phyloP scores from a whole-genome alignment of 768 basidiomycete genomes.

The Mycena chlorophos region DNA sequence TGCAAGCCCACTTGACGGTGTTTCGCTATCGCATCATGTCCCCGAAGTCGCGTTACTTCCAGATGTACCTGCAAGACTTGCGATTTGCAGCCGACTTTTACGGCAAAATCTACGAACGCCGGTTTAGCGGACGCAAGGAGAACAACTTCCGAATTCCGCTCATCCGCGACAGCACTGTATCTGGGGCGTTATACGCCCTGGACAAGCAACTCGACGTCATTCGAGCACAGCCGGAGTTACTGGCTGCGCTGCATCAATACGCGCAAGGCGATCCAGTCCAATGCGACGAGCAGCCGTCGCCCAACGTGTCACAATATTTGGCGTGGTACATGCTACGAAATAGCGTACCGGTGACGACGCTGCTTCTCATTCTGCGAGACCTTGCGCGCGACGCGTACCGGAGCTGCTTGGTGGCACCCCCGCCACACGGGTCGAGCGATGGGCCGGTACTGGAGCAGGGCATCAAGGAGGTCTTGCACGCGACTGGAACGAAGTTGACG shows the following conservation, averaged over 20 bases:
- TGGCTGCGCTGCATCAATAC: conserved; percentile 50
- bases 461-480: conserved; percentile 84
- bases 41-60: conserved; percentile 58
- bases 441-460: conserved; percentile 40
- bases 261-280: conserved; percentile 50
- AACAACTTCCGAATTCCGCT: conserved; percentile 66
- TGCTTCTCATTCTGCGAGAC: conserved; percentile 60
- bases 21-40: conserved; percentile 67
- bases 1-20: conserved; percentile 73
- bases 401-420: conserved; percentile 50
- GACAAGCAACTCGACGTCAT: conserved; percentile 57
- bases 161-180: conserved; percentile 70
- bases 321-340: conserved; percentile 74
- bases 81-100: conserved; percentile 78
- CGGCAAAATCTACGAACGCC: conserved; percentile 67
- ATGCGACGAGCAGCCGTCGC: conserved; percentile 25
- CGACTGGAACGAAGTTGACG: conserved; percentile 80
- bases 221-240: conserved; percentile 42
- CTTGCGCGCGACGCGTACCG: conserved; percentile 63
- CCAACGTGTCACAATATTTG: conserved; percentile 42
- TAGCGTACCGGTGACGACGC: conserved; percentile 66
- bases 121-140: conserved; percentile 72
- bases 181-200: conserved; percentile 61
- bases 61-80: conserved; percentile 70
- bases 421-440: conserved; percentile 54